Evolutionary conservation across 1,139 yeast genomes (phyloP).

Genomic region (Saccharomyces hybrid): DNA sequence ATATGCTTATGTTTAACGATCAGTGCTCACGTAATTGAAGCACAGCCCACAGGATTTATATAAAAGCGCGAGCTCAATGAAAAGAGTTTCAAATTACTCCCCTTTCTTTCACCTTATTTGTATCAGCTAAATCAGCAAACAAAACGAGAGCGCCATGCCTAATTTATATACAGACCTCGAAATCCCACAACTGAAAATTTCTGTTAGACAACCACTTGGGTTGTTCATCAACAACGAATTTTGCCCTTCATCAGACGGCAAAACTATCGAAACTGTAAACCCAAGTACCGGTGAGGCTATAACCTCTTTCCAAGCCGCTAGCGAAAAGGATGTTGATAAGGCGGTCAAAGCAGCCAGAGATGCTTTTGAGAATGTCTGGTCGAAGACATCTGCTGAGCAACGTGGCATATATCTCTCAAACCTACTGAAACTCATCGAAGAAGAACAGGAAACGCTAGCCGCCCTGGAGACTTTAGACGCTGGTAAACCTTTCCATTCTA

Average conservation of each 20-base stretch:
- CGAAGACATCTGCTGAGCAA: constrained; percentile 40
- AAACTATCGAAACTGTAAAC: constrained; percentile 49
- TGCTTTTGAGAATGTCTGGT: constrained; percentile 55
- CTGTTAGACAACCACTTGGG: constrained; percentile 54
- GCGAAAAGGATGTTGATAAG: constrained; percentile 57
- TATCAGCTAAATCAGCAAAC: background rate
- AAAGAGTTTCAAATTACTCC: too few species aligned
- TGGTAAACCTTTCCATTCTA: constrained; percentile 52
- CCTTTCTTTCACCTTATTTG: too few species aligned
- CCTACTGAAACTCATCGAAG: constrained; percentile 45
- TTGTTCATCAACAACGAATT: constrained; percentile 59
- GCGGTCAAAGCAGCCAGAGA: constrained; percentile 70
- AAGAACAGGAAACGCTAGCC: constrained; percentile 44
- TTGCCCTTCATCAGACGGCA: constrained; percentile 42
- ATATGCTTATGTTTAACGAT: too few species aligned
- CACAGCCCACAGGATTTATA: too few species aligned
- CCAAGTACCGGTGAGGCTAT: too few species aligned
- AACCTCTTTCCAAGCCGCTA: constrained; percentile 54
- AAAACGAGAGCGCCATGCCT: background rate
- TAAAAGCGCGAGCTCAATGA: too few species aligned
- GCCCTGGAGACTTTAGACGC: constrained; percentile 57
- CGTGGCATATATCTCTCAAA: constrained; percentile 43
- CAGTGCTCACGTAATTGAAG: too few species aligned
- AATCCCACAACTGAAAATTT: constrained; percentile 26
- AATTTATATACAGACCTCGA: constrained; percentile 5